Percentiles rank a stretch among this genome's conserved stretches.
Conservation (phyloP, 2,329 filamentous ascomycete genomes). For the Fusarium agapanthi region DNA sequence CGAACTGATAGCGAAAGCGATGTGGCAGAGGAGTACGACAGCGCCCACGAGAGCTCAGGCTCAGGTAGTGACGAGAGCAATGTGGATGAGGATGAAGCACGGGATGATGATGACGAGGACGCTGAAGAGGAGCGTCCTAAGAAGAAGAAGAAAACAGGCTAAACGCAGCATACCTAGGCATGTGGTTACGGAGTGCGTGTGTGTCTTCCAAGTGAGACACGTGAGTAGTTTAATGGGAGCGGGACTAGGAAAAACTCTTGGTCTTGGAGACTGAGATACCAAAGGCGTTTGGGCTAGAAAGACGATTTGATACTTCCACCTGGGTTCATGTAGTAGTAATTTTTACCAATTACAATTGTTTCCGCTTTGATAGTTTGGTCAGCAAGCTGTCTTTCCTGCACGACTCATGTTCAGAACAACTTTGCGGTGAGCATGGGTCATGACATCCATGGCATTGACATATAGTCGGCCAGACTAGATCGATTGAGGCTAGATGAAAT, state of each 20-base stretch:
- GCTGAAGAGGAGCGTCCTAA: slow-evolving; percentile 57
- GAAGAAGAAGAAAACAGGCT: slow-evolving; percentile 59
- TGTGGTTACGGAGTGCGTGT: background rate
- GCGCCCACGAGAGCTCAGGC: slow-evolving; percentile 85
- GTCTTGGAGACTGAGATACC: slow-evolving; percentile 33
- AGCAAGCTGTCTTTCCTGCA: background rate
- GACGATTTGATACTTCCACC: slow-evolving; percentile 24
- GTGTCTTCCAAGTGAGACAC: background rate
- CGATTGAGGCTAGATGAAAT: background rate
- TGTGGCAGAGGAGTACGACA: slow-evolving; percentile 95
- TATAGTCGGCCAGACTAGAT: background rate
- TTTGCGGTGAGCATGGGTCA: slow-evolving; percentile 7
- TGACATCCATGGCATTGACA: background rate
- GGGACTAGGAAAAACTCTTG: slow-evolving; percentile 24
- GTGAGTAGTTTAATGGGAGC: slow-evolving; percentile 28
- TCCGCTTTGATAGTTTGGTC: background rate
- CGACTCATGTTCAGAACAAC: slow-evolving; percentile 5
- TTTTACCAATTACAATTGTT: slow-evolving; percentile 8
- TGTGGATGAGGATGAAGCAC: slow-evolving; percentile 56
- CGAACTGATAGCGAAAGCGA: slow-evolving; percentile 91
- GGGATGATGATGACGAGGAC: slow-evolving; percentile 52
- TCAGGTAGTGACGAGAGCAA: slow-evolving; percentile 68
- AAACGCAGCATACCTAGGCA: background rate
- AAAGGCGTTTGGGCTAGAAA: slow-evolving; percentile 45
- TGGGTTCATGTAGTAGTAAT: slow-evolving; percentile 21